Base-by-base conservation (phyloP, 768 basidiomycete species). In the Macrolepiota dolichaula region DNA sequence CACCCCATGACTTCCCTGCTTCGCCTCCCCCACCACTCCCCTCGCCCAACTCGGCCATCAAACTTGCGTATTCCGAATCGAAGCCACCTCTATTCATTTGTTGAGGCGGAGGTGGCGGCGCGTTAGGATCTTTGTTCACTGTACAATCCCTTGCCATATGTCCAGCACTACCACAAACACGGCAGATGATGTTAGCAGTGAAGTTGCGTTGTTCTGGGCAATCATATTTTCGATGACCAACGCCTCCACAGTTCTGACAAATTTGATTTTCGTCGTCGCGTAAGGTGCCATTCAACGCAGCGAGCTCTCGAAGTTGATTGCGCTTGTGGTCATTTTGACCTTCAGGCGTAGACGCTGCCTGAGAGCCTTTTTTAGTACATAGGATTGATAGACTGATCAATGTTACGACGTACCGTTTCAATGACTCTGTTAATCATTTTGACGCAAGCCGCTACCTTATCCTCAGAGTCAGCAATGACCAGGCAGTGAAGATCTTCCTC, bases 301-400 rank as follows among this genome's bases (percentile, higher is more conserved):
- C 97, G 50, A 99, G 84, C 73, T 99, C 97, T 68, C 97, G 92
- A 49, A 99, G 87, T 76, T 99, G 97, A 70, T 96, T 98, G 56
- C 96, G 91, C 74, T 99, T 99, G 80, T 99, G 97, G 69, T 97
- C 96, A 72, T 99, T 99, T 77, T 99, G 95, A 32, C 96, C 97
- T 79, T 99, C 97, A 5, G 97, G 97, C 6, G 96, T 97, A 13
- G 96, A 98, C 12, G 97, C 97, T 62, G 97, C 97, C 96, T 98
- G 68, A 0, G 44, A 55, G 68, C 0, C 49, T 60, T n/a, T 27
- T 57, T 51, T 37, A 51, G 51, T 13, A 11, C 10, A 58, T 50
- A 24, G 4, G 47, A 61, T 52, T 13, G 12, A 11, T 27, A 42
- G 24, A 55, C 24, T 17, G 17, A 7, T 17, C 7, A n/a, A 44